Base-by-base conservation (phyloP, 2,329 filamentous ascomycete genomes). In the Microdochium bolleyi region DNA sequence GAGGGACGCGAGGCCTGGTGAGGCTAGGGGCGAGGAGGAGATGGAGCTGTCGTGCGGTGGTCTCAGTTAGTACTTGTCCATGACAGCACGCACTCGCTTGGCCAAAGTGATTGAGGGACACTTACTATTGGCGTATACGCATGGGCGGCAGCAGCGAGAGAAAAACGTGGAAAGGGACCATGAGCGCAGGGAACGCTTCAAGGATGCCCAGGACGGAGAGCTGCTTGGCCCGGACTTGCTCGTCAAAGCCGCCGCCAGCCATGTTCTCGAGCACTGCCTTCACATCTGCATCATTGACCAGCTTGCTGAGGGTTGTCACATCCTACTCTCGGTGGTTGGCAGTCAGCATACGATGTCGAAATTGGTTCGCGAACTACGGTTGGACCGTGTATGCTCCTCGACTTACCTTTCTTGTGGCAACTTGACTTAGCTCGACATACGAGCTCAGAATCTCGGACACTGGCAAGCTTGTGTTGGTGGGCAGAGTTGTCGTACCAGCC, bases 1-100 rank as follows among this genome's bases (percentile, higher is more conserved):
- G 24, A 92, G 75, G 0, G 84, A 84, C 49, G 79, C 78, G 53
- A 73, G 73, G 13, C 69, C 71, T 0, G 79, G 73, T 55, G 84
- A 76, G 56, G 72, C 73, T 0, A 89, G 73, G 0, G 87, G 85
- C 0, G 87, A 89, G 0, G 87, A 90, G 0, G 87, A 90, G 62
- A 92, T 89, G 32, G 84, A 88, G 59, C 72, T 74, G 52, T 8
- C 16, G 34, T 34, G 27, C 27, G 11, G 27, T 30, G 27, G 27
- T 30, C 27, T 30, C 27, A 30, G 27, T 5, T 5, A 5, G 7
- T 9, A 19, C 4, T 38, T 14, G 34, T 38, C 7, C 14, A 14
- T 38, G 14, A 16, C 7, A 9, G 34, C 34, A 38, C 3, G 16
- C 14, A 14, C 30, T 34, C 30, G 8, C 30, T 8, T 38, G 34